A percentile compares a stretch with the other conserved stretches of the same genome.
phyloP scores from a whole-genome alignment of 2,329 filamentous ascomycete genomes.

The Bertia moriformis region DNA sequence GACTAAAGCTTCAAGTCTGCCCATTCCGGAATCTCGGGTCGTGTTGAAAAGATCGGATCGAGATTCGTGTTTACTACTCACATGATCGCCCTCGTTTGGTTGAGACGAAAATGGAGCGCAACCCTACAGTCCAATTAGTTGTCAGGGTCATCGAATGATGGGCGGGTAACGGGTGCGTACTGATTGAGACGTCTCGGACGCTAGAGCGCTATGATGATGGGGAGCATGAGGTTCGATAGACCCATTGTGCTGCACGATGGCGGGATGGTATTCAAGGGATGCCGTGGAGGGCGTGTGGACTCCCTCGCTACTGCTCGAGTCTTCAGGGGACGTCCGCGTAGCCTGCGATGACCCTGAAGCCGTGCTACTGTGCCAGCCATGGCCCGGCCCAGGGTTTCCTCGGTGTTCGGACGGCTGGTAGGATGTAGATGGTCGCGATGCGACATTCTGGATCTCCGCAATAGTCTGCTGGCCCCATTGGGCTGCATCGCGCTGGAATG shows the following conservation, averaged over 20 bases:
- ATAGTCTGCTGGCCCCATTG: background rate
- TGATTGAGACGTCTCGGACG: too few species aligned
- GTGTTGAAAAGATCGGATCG: slow-evolving; percentile 12
- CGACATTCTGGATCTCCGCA: background rate
- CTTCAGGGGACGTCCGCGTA: slow-evolving; percentile 25
- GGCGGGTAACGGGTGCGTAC: too few species aligned
- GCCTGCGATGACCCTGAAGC: slow-evolving; percentile 19
- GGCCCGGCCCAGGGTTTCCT: too few species aligned
- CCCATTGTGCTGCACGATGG: slow-evolving; percentile 29
- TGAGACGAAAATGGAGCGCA: too few species aligned
- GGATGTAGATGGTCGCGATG: background rate
- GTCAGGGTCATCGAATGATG: too few species aligned
- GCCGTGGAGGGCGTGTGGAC: slow-evolving; percentile 28
- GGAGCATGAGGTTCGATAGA: slow-evolving; percentile 22
- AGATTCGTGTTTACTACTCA: slow-evolving; percentile 12
- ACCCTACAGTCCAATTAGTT: too few species aligned
- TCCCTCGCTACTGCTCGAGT: slow-evolving; percentile 30
- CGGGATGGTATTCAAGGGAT: slow-evolving; percentile 28
- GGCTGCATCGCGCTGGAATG: slow-evolving; percentile 16
- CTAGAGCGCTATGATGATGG: too few species aligned
- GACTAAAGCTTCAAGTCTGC: slow-evolving; percentile 30
- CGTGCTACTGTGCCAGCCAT: too few species aligned
- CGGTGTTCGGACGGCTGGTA: background rate
- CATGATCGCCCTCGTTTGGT: too few species aligned
- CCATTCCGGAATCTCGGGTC: slow-evolving; percentile 20